These are phyloP conservation scores for Populus hybrid DNA, from an alignment of 441 rosid genomes.

Conservation along the genomic window DNA sequence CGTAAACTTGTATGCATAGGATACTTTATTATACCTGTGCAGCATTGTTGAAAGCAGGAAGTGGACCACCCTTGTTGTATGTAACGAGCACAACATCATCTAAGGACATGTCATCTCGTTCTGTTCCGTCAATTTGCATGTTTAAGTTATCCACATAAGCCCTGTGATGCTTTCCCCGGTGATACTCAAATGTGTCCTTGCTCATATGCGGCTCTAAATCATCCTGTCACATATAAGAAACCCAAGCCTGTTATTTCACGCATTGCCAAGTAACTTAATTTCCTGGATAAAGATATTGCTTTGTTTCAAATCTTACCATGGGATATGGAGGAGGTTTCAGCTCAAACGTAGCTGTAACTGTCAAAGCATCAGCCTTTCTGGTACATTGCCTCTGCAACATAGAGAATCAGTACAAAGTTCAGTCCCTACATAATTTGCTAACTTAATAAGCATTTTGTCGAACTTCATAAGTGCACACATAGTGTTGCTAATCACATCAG, in stretches of 20 bases:
- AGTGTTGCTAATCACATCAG: neutral
- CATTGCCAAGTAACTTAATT: too few relatives aligned
- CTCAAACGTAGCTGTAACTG: slow-evolving; percentile 52
- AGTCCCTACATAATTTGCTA: neutral
- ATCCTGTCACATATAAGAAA: slow-evolving; percentile 33
- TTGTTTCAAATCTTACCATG: slow-evolving; percentile 36
- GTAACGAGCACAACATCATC: slow-evolving; percentile 38
- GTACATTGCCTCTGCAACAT: slow-evolving; percentile 33
- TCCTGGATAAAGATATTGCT: too few relatives aligned
- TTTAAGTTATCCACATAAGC: slow-evolving; percentile 81
- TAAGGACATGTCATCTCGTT: slow-evolving; percentile 53
- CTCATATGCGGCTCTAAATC: slow-evolving; percentile 91
- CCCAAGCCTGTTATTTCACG: neutral
- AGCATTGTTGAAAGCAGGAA: slow-evolving; percentile 87
- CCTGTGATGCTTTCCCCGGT: slow-evolving; percentile 94
- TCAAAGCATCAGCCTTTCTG: slow-evolving; percentile 29
- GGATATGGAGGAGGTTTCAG: slow-evolving; percentile 86
- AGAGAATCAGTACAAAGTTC: neutral
- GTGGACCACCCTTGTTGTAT: slow-evolving; percentile 48
- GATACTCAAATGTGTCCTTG: slow-evolving; percentile 65
- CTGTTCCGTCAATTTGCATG: slow-evolving; percentile 73
- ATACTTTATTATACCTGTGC: slow-evolving; percentile 59
- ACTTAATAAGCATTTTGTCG: slow-evolving; percentile 32
- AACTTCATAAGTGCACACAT: slow-evolving; percentile 21
- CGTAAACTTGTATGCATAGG: neutral